Percentiles rank a stretch among this genome's conserved stretches.
Conservation (phyloP, 305 asterid genomes). For the Stenogyne calaminthoides region DNA sequence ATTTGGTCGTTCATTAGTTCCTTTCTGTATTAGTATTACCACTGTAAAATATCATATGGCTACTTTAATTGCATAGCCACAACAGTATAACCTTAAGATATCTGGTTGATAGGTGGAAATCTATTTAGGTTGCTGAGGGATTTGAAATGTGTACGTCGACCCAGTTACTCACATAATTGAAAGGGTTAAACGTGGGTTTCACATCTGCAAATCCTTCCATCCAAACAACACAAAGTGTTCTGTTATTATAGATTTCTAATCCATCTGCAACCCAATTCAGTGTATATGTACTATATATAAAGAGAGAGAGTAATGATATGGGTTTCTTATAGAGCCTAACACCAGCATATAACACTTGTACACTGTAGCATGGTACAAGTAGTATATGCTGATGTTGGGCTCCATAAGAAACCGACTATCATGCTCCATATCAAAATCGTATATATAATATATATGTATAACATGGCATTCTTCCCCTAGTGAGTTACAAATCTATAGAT, state of each 20-base stretch:
- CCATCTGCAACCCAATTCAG: too few species aligned
- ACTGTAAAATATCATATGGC: neutral
- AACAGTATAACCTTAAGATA: neutral
- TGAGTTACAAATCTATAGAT: slow-evolving; percentile 23
- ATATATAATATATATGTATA: too few species aligned
- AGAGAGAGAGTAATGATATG: too few species aligned
- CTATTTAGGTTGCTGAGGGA: neutral
- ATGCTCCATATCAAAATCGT: neutral
- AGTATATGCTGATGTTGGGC: neutral
- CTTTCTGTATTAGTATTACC: neutral
- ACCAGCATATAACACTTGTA: too few species aligned
- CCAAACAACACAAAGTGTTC: neutral
- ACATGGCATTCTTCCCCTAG: slow-evolving; percentile 10
- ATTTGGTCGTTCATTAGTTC: neutral
- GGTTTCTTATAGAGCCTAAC: too few species aligned
- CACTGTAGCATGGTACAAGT: too few species aligned
- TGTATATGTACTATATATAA: too few species aligned
- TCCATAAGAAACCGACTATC: neutral
- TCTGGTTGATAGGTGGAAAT: too few species aligned
- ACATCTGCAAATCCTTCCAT: neutral
- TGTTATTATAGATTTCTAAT: neutral
- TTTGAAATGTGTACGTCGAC: neutral
- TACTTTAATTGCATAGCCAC: neutral
- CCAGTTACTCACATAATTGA: neutral
- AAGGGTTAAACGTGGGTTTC: neutral